A percentile compares a stretch with the other conserved stretches of the same genome.
Evolutionary conservation across 1,139 yeast genomes (phyloP).

Genomic region (Blastobotrys illinoisensis): DNA sequence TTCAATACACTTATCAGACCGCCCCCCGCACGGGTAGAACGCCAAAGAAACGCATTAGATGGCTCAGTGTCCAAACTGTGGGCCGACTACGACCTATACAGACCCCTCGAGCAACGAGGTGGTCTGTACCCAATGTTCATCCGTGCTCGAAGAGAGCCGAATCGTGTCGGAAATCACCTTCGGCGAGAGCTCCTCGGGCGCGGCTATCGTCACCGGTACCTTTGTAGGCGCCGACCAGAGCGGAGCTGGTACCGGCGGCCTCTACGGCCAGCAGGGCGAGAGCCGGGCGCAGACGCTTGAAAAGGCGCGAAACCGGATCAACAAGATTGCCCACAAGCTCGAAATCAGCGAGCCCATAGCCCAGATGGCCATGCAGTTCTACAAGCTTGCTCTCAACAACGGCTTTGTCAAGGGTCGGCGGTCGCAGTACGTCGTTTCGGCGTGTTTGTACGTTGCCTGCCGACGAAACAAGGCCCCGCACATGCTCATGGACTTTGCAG

Average conservation of each 20-base stretch:
- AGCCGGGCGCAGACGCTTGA: constrained; percentile 82
- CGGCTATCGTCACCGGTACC: constrained; percentile 92
- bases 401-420: constrained; percentile 94
- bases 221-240: constrained; percentile 87
- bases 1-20: not conserved
- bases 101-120: constrained; percentile 39
- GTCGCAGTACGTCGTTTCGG: constrained; percentile 90
- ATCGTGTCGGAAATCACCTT: constrained; percentile 93
- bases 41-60: not conserved
- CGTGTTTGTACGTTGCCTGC: constrained; percentile 92
- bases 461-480: constrained; percentile 87
- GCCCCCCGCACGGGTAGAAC: not conserved
- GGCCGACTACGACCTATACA: constrained; percentile 4
- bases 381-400: constrained; percentile 72
- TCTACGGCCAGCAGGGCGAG: constrained; percentile 51
- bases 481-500: constrained; percentile 91
- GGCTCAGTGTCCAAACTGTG: constrained; percentile 9
- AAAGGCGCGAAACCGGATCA: constrained; percentile 73
- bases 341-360: constrained; percentile 77
- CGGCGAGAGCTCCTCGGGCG: constrained; percentile 88
- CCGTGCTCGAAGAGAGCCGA: constrained; percentile 85
- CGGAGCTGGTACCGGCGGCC: constrained; percentile 60
- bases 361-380: constrained; percentile 86
- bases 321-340: constrained; percentile 72
- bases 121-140: constrained; percentile 78